Conservation (phyloP, 345 rosid genomes). For the Lenwebbia sp. region DNA sequence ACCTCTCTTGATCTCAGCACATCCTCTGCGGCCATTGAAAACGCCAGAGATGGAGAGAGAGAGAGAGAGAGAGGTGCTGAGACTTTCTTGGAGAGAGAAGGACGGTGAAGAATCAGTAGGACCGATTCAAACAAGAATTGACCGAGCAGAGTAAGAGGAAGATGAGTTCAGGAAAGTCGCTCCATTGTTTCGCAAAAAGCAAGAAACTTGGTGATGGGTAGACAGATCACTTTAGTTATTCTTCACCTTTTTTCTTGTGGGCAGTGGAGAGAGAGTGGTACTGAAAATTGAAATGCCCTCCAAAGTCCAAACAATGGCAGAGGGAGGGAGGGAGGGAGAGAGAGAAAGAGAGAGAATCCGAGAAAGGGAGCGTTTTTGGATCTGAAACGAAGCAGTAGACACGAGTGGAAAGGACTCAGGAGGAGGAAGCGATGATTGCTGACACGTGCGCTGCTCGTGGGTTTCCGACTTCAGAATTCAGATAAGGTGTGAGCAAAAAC, state of each 20-base stretch:
- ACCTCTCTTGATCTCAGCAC: slow-evolving; percentile 5
- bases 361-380: not conserved
- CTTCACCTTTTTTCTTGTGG: not conserved
- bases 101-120: not conserved
- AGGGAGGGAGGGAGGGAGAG: not conserved
- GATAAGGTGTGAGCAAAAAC: not conserved
- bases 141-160: not conserved
- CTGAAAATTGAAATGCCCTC: not conserved
- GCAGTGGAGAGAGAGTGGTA: not conserved
- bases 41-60: not conserved
- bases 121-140: not conserved
- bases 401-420: not conserved
- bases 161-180: not conserved
- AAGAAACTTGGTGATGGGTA: not conserved
- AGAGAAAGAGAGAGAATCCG: not conserved
- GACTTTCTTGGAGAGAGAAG: not conserved
- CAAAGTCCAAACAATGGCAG: not conserved
- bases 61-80: not conserved
- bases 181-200: not conserved
- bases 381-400: not conserved
- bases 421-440: not conserved
- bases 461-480: not conserved
- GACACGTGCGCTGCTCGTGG: not conserved
- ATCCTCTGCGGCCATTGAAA: not conserved
- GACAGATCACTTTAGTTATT: not conserved